Evolutionary conservation across 805 yeast species (phyloP), one percentile per base, ranked within the genome.

Genomic region (Candida michaelii): DNA sequence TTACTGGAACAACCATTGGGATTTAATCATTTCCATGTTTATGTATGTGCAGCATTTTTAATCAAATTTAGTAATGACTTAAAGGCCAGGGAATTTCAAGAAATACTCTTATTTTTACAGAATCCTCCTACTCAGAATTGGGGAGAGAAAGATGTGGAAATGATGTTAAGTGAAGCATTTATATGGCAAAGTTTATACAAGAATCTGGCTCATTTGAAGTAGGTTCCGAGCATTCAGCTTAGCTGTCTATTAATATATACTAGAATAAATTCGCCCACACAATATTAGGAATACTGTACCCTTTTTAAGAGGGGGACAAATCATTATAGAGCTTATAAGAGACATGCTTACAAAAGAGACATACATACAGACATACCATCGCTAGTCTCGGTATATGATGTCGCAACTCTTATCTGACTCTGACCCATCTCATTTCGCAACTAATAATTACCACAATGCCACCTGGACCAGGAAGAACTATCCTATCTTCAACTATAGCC

Each of bases 41-140:
- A 91, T 60, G 99, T 93, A 3, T 93, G 99, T 65, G 97, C 98
- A 15, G 98, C 99, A 15, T 93, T 91, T 57, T 69, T 93, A 52
- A 85, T 89, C 47, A 83, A 88, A 56, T 93, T 96, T 82, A 81
- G 93, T 48, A 81, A 76, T 42, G 82, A 81, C 49, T 68, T 93
- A 49, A 80, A 85, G 59, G 72, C 74, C 8, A 87, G 85, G 89
- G 98, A 91, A 50, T 93, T 93, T 60, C 98, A 93, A 65, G 98
- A 89, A 48, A 87, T 89, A 27, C 81, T 93, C 66, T 83, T 95
- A 62, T 91, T 88, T 57, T 69, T 93, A 37, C 99, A 93, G 62
- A 86, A 85, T 47, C 84, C 90, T 8, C 97, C 97, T 18, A 93
- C 98, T 0, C 68, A 73, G 37, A 66, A 73, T 29, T 93, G 99